A percentile compares a stretch with the other conserved stretches of the same genome.
Evolutionary conservation across 495 filamentous ascomycete genomes (phyloP).

Genomic region (Neurospora terricola): DNA sequence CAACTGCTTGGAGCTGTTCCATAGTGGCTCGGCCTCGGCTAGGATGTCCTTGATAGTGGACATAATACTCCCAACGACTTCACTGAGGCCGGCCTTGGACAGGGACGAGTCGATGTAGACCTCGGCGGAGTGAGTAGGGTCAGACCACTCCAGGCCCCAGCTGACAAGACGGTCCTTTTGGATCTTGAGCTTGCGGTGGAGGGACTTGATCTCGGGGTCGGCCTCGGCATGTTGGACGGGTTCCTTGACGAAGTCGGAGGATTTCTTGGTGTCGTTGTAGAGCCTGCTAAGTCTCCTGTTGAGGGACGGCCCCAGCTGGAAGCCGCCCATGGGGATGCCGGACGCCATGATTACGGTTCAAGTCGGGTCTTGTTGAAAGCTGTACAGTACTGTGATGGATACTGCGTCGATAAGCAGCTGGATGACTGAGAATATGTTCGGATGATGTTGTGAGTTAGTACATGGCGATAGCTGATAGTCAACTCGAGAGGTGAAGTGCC

Average conservation of each 20-base stretch:
- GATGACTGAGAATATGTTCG: neutral
- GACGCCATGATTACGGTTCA: constrained; percentile 31
- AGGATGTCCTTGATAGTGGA: constrained; percentile 79
- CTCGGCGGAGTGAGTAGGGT: constrained; percentile 54
- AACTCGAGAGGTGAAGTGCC: neutral
- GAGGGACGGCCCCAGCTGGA: constrained; percentile 36
- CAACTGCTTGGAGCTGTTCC: constrained; percentile 39
- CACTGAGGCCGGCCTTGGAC: constrained; percentile 72
- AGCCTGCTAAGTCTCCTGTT: constrained; percentile 74
- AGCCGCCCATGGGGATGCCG: constrained; percentile 33
- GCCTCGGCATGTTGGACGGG: constrained; percentile 48
- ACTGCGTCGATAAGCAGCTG: neutral
- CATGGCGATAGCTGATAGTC: neutral
- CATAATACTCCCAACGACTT: constrained; percentile 83
- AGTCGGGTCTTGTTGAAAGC: neutral
- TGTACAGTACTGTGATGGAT: neutral
- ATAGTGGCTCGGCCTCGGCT: constrained; percentile 75
- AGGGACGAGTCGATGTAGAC: constrained; percentile 69
- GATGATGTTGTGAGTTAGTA: neutral
- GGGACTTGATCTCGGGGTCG: constrained; percentile 44
- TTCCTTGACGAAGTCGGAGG: constrained; percentile 71
- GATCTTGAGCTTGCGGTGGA: constrained; percentile 49
- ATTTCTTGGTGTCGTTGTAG: constrained; percentile 87
- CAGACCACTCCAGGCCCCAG: constrained; percentile 90
- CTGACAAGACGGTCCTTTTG: constrained; percentile 69